Evolutionary conservation across 768 basidiomycete species (phyloP), one percentile per base, ranked within the genome.

Genomic region (Lactarius indigo): DNA sequence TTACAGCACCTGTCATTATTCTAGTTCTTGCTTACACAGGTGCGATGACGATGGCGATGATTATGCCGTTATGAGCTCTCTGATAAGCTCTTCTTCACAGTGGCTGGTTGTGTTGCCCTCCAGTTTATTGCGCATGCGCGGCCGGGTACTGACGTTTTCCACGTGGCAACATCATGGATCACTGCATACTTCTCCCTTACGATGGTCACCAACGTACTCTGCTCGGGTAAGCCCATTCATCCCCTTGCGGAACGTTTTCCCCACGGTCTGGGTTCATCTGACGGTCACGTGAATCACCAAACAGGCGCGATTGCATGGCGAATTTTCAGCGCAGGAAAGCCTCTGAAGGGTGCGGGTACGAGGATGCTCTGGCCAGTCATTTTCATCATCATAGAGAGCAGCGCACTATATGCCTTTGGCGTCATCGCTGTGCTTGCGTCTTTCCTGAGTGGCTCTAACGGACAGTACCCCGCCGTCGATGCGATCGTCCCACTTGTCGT

Each of bases 251-350:
- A 0, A 44, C n/a, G 1, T 2, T 23, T 20, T 41, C 30, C 30
- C 59, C 23, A 23, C 15, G 23, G 13, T 41, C 10, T 12, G 6
- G 6, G 31, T 6, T 35, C 33, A 7, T 52, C 50, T 41, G 37
- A 31, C 23, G 13, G 15, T 13, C 12, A 18, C 58, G 12, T 41
- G 23, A 39, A 26, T 23, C 15, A 26, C 3, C 59, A 52, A 15
- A 15, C 18, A 59, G 59, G 59, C 15, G 59, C 59, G 26, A 44
- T 59, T 44, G 59, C 59, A 10, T 59, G 59, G 59, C 59, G 59
- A 17, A 30, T 59, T 6, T 44, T 59, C 59, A 2, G 5, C 26
- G 2, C 41, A 6, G 59, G 39, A 26, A 59, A 44, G 31, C 33
- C 39, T n/a, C 12, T 59, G 23, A 20, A 28, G 13, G 20, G 13